phyloP scores from a whole-genome alignment of 495 filamentous ascomycete species.

The Trichocladium antarcticum region DNA sequence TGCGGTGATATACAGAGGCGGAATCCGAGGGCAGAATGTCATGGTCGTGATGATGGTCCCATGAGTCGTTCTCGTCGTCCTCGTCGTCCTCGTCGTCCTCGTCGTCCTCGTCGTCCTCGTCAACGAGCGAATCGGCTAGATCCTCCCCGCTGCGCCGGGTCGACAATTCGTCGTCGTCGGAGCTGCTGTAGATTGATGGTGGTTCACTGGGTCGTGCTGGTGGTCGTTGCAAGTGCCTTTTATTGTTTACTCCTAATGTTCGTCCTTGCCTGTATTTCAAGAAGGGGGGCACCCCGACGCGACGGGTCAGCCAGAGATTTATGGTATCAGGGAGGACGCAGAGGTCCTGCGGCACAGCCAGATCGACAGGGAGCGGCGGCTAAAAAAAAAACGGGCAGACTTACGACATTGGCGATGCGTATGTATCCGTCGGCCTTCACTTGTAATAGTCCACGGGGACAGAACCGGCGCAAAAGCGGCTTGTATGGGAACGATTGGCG shows the following conservation, averaged over 20 bases:
- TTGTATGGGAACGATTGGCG: neutral
- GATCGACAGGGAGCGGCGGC: conserved; percentile 1
- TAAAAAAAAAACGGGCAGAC: conserved; percentile 13
- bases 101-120: conserved; percentile 41
- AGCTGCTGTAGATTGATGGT: too few relatives aligned
- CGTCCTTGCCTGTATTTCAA: conserved; percentile 33
- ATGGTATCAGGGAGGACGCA: neutral
- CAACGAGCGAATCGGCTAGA: conserved; percentile 36
- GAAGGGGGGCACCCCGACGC: conserved; percentile 1
- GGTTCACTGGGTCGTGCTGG: too few relatives aligned
- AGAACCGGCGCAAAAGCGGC: conserved; percentile 29
- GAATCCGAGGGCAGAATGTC: conserved; percentile 81
- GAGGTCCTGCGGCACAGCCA: conserved; percentile 15
- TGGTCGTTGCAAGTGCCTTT: conserved; percentile 22
- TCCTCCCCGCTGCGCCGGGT: conserved; percentile 22
- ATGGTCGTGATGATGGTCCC: too few relatives aligned
- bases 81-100: conserved; percentile 43
- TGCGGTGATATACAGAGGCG: conserved; percentile 43
- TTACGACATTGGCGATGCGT: conserved; percentile 40
- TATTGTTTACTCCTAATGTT: conserved; percentile 36
- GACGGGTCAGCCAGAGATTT: conserved; percentile 8
- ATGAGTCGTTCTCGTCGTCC: conserved; percentile 57
- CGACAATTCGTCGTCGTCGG: conserved; percentile 21
- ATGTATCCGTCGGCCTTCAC: conserved; percentile 28
- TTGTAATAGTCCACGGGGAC: conserved; percentile 30